These are phyloP conservation scores for Fomitopsis pinicola DNA, from an alignment of 1,284 basidiomycete genomes.

Conservation along the genomic window DNA sequence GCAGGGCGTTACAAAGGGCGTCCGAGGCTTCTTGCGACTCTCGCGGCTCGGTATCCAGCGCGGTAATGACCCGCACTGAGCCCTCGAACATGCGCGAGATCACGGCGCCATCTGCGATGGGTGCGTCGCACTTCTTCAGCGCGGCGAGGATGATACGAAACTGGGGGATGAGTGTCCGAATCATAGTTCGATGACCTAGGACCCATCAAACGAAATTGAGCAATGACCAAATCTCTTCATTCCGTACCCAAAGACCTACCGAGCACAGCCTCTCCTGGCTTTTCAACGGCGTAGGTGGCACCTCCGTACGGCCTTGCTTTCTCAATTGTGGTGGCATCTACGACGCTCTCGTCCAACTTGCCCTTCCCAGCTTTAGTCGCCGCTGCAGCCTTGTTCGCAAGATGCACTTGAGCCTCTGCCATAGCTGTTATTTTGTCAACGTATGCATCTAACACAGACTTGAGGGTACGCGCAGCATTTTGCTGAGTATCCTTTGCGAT, in stretches of 20 bases:
- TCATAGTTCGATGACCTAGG: conserved; percentile 80
- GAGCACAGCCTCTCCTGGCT: conserved; percentile 67
- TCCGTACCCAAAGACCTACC: conserved; percentile 40
- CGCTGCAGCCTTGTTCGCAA: conserved; percentile 36
- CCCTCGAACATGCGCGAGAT: conserved; percentile 88
- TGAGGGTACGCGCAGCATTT: conserved; percentile 65
- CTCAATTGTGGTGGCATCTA: conserved; percentile 64
- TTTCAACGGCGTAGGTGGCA: conserved; percentile 72
- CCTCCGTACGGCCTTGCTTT: conserved; percentile 75
- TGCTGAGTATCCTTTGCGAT: conserved; percentile 68
- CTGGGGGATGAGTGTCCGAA: conserved; percentile 88
- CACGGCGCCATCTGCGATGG: conserved; percentile 81
- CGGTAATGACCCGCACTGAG: conserved; percentile 79
- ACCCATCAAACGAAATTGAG: conserved; percentile 1
- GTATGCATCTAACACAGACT: conserved; percentile 79
- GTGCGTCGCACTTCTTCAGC: conserved; percentile 78
- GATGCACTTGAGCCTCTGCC: conserved; percentile 61
- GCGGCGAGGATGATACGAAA: conserved; percentile 82
- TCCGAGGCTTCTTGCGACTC: conserved; percentile 90
- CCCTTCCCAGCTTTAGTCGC: conserved; percentile 43
- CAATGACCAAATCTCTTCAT: neutral
- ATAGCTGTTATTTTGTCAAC: conserved; percentile 87
- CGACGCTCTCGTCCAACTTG: conserved; percentile 28
- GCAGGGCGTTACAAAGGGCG: conserved; percentile 74
- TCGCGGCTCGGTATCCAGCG: conserved; percentile 77